Conservation (phyloP, 2,329 filamentous ascomycete genomes). For the Gaeumannomyces tritici region DNA sequence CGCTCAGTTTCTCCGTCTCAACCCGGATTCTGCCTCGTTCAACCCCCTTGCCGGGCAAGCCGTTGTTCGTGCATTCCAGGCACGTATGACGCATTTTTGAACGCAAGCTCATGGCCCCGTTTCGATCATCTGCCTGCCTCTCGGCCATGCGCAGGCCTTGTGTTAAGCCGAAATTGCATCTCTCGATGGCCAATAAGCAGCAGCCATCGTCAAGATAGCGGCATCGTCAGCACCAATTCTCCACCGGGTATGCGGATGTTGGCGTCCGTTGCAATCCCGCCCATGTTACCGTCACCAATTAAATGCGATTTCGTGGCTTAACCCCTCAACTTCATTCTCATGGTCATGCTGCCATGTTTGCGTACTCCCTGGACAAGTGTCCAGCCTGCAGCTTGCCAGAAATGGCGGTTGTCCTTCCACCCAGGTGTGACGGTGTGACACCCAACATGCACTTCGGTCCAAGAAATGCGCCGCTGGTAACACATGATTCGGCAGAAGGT, state of each 20-base stretch:
- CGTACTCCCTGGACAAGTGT: neutral
- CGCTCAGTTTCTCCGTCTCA: neutral
- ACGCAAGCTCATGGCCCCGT: no score
- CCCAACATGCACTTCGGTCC: neutral
- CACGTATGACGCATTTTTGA: neutral
- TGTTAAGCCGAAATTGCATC: neutral
- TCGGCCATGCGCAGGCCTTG: neutral
- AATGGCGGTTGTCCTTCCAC: neutral
- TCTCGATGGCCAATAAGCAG: neutral
- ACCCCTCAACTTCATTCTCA: neutral
- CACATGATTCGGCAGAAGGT: neutral
- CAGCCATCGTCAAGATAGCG: neutral
- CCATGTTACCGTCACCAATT: neutral
- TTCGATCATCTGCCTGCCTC: neutral
- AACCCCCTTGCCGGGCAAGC: neutral
- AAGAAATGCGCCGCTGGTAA: no score
- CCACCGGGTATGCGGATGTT: neutral
- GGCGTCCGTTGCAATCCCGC: neutral
- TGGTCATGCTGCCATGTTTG: neutral
- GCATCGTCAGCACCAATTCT: neutral
- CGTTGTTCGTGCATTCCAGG: no score
- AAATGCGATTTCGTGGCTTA: neutral
- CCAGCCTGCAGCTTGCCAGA: neutral
- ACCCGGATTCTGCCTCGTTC: neutral
- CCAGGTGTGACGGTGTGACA: neutral